These are phyloP conservation scores for Capsicum baccatum DNA, from an alignment of 257 asterid species.

Conservation along the genomic window DNA sequence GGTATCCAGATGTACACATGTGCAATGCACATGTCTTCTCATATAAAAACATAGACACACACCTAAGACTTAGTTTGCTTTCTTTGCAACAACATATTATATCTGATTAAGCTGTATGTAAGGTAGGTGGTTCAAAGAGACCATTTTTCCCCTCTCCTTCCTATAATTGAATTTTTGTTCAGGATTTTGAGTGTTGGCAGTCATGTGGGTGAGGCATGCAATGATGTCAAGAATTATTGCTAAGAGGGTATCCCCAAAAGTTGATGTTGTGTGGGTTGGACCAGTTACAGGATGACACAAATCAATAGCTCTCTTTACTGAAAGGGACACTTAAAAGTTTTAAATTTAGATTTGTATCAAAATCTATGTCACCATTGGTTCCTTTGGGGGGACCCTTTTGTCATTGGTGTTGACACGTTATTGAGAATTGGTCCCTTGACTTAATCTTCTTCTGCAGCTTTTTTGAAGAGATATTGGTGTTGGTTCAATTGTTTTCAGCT, in stretches of 20 bases:
- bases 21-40: constrained; percentile 31
- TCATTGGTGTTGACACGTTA: constrained; percentile 26
- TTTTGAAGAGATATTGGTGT: constrained; percentile 23
- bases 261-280: constrained; percentile 18
- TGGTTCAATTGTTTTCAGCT: constrained; percentile 32
- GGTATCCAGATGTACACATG: constrained; percentile 21
- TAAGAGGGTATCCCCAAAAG: background rate
- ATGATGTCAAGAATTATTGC: constrained; percentile 34
- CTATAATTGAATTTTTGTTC: constrained; percentile 11
- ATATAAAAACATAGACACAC: constrained; percentile 28
- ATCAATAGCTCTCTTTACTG: constrained; percentile 11
- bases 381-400: constrained; percentile 27
- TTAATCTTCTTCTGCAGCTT: constrained; percentile 13
- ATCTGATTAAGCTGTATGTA: constrained; percentile 31
- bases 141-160: background rate
- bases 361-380: constrained; percentile 29
- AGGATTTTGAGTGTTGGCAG: constrained; percentile 29
- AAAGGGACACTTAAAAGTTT: constrained; percentile 11
- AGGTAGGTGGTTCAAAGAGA: constrained; percentile 30
- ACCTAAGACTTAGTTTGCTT: background rate
- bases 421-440: background rate
- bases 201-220: constrained; percentile 47
- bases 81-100: constrained; percentile 20
- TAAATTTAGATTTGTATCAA: background rate
- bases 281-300: background rate